Evolutionary conservation across 2,329 filamentous ascomycete genomes (phyloP).

Genomic region (Calonectria leucothoes): DNA sequence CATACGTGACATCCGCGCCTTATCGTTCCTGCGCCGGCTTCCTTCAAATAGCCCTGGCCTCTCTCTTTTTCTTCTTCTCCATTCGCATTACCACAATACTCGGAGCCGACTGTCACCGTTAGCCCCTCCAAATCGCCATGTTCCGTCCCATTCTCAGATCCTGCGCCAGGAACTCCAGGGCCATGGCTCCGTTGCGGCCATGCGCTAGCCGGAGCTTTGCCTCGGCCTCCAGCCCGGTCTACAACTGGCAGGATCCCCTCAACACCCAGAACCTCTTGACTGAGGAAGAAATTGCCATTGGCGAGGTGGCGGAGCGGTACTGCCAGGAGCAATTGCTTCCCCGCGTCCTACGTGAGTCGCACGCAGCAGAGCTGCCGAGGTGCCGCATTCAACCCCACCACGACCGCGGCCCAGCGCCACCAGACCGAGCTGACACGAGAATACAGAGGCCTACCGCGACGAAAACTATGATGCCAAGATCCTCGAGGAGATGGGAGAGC

Average conservation of each 20-base stretch:
- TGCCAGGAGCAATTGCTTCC: slow-evolving; percentile 92
- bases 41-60: slow-evolving; percentile 11
- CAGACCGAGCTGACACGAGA: slow-evolving; percentile 18
- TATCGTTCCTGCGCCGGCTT: slow-evolving; percentile 29
- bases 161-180: slow-evolving; percentile 41
- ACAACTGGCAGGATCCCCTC: slow-evolving; percentile 95
- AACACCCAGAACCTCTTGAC: slow-evolving; percentile 80
- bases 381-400: slow-evolving; percentile 8
- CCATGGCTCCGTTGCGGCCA: slow-evolving; percentile 38
- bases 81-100: neutral
- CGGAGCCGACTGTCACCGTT: neutral
- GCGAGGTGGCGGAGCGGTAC: slow-evolving; percentile 91
- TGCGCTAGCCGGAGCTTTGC: slow-evolving; percentile 49
- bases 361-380: slow-evolving; percentile 8
- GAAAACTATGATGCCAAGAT: slow-evolving; percentile 90
- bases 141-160: slow-evolving; percentile 47
- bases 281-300: slow-evolving; percentile 90
- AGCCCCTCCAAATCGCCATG: slow-evolving; percentile 36
- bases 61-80: neutral
- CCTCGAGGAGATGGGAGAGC: slow-evolving; percentile 89
- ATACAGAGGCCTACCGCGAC: slow-evolving; percentile 81
- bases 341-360: slow-evolving; percentile 78
- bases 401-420: neutral
- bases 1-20: slow-evolving; percentile 25
- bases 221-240: slow-evolving; percentile 56